Evolutionary conservation across 106 monocot genomes (phyloP).

Genomic region (Dioscorea dumetorum): DNA sequence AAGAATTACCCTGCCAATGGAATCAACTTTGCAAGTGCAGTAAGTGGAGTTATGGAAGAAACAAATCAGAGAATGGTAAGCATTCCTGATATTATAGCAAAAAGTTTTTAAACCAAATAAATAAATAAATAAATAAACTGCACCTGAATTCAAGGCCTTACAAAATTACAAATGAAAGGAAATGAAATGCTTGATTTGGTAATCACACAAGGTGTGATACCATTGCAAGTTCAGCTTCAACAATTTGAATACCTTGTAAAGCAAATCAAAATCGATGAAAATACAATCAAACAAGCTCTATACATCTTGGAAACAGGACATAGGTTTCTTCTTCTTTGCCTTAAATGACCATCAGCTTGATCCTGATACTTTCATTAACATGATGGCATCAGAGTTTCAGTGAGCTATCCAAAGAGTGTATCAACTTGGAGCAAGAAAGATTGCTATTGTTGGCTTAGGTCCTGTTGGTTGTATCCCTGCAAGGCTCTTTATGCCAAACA

Average conservation of each 20-base stretch:
- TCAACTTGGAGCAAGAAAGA: constrained; percentile 1
- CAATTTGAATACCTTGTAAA: constrained; percentile 7
- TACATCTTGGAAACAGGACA: constrained; percentile 11
- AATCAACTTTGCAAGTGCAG: constrained; percentile 17
- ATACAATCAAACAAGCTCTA: constrained; percentile 4
- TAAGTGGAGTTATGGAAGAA: constrained; percentile 7
- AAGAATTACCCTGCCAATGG: constrained; percentile 8
- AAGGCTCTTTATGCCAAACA: not conserved
- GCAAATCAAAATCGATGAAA: constrained; percentile 10
- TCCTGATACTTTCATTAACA: not conserved
- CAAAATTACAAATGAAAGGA: too few relatives aligned
- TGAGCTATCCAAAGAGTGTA: not conserved
- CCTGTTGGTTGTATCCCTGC: constrained; percentile 19
- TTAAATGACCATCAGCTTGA: not conserved
- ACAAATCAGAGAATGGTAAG: constrained; percentile 4
- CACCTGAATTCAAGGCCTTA: too few relatives aligned
- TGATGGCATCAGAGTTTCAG: not conserved
- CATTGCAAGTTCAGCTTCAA: constrained; percentile 1
- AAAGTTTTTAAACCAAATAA: not conserved
- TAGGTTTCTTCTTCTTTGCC: constrained; percentile 7
- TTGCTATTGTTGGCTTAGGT: constrained; percentile 6
- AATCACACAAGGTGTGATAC: not conserved
- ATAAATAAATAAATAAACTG: not conserved
- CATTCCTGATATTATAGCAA: not conserved
- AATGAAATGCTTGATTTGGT: not conserved